A percentile compares a stretch with the other conserved stretches of the same genome.
Evolutionary conservation across 2,329 filamentous ascomycete species (phyloP).

Genomic region (Scedosporium dehoogii): DNA sequence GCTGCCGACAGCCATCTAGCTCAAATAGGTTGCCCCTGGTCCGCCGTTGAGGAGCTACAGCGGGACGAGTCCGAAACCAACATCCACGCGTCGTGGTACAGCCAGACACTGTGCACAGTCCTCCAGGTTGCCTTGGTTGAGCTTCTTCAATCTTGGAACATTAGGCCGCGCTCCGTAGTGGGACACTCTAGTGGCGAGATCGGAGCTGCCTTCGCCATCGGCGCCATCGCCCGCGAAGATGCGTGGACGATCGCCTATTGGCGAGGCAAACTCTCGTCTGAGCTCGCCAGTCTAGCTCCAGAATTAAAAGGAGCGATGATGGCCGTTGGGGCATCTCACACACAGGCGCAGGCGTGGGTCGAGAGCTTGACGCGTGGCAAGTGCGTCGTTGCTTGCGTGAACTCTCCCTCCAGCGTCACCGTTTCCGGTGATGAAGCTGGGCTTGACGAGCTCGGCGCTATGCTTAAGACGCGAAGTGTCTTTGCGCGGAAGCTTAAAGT

Average conservation of each 20-base stretch:
- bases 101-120: constrained; percentile 32
- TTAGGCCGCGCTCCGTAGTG: constrained; percentile 26
- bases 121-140: constrained; percentile 36
- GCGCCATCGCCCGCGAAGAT: constrained; percentile 15
- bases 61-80: no score
- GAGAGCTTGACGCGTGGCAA: no score
- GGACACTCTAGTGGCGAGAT: constrained; percentile 41
- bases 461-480: constrained; percentile 4
- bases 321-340: no score
- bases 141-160: constrained; percentile 30
- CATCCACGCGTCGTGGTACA: no score
- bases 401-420: constrained; percentile 24
- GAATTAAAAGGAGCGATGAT: no score
- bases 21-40: no score
- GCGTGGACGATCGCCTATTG: no score
- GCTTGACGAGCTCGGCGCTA: constrained; percentile 12
- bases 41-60: no score
- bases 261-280: no score
- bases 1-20: no score
- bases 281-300: no score
- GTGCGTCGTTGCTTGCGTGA: constrained; percentile 28
- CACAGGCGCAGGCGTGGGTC: no score
- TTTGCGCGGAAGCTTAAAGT: constrained; percentile 14
- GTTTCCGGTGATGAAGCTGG: constrained; percentile 20
- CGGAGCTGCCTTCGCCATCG: constrained; percentile 31